These are phyloP conservation scores for Fusarium nygamai DNA, from an alignment of 2,329 filamentous ascomycete species.

Conservation along the genomic window DNA sequence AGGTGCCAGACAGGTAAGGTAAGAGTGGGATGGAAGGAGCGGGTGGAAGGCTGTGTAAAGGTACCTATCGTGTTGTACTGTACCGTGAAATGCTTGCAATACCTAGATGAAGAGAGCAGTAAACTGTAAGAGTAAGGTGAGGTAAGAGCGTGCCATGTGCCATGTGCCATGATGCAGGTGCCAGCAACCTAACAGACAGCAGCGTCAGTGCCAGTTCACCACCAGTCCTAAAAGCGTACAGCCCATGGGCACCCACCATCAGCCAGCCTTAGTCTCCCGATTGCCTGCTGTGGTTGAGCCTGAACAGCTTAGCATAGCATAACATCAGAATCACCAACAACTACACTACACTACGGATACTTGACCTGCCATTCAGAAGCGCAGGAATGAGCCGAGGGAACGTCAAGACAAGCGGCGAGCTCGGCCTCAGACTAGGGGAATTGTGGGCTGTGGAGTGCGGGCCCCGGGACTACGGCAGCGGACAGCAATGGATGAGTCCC, in stretches of 20 bases:
- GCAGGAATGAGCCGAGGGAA: constrained; percentile 31
- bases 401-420: constrained; percentile 27
- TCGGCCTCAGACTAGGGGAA: constrained; percentile 24
- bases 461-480: constrained; percentile 39
- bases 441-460: constrained; percentile 37
- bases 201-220: constrained; percentile 22
- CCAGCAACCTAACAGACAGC: constrained; percentile 5
- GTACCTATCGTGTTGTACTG: constrained; percentile 19
- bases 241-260: constrained; percentile 26
- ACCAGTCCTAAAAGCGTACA: constrained; percentile 28
- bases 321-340: constrained; percentile 15
- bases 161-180: constrained; percentile 30
- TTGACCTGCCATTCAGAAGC: constrained; percentile 22
- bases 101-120: background rate
- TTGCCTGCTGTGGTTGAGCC: background rate
- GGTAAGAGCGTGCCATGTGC: constrained; percentile 25
- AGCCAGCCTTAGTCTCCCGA: background rate
- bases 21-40: constrained; percentile 34
- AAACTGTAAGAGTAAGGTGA: constrained; percentile 10
- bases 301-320: constrained; percentile 4
- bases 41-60: constrained; percentile 37
- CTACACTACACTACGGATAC: background rate
- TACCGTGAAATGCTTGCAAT: constrained; percentile 13
- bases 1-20: background rate
- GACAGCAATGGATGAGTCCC: constrained; percentile 30